Conservation (phyloP, 352 stramenopile species). For the Phytophthora chlamydospora region DNA sequence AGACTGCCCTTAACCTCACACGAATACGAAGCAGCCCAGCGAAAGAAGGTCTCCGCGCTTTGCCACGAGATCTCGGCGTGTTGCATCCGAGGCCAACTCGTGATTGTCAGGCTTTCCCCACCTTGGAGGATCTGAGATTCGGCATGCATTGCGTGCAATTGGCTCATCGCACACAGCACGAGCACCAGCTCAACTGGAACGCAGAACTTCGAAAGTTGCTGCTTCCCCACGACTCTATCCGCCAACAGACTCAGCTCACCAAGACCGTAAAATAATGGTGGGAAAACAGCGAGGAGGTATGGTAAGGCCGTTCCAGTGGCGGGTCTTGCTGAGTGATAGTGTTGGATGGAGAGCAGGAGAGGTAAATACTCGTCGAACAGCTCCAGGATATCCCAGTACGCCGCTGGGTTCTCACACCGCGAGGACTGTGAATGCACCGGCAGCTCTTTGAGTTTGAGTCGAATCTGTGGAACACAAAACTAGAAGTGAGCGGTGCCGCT, state of each 20-base stretch:
- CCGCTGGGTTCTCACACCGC: background rate
- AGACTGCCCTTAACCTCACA: background rate
- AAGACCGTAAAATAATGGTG: conserved; percentile 58
- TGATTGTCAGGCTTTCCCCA: conserved; percentile 5
- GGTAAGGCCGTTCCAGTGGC: background rate
- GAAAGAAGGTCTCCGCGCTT: conserved; percentile 34
- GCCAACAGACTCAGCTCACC: conserved; percentile 35
- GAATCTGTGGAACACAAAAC: conserved; percentile 28
- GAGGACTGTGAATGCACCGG: conserved; percentile 38
- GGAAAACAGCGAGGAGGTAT: conserved; percentile 31
- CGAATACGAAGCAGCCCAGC: conserved; percentile 20
- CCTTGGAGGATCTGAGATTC: conserved; percentile 34
- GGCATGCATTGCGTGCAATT: conserved; percentile 40
- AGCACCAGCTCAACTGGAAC: conserved; percentile 47
- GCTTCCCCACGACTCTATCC: conserved; percentile 38
- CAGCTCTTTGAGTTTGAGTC: conserved; percentile 60
- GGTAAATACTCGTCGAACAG: conserved; percentile 50
- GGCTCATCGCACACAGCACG: conserved; percentile 40
- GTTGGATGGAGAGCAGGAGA: conserved; percentile 48
- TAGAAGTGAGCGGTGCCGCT: too few relatives aligned
- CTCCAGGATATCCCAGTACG: conserved; percentile 38
- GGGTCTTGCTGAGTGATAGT: conserved; percentile 23
- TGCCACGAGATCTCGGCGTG: conserved; percentile 41
- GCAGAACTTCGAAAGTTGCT: conserved; percentile 28
- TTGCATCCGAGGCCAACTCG: conserved; percentile 25